phyloP scores from a whole-genome alignment of 805 yeast species.

The Metschnikowia amazonensis region DNA sequence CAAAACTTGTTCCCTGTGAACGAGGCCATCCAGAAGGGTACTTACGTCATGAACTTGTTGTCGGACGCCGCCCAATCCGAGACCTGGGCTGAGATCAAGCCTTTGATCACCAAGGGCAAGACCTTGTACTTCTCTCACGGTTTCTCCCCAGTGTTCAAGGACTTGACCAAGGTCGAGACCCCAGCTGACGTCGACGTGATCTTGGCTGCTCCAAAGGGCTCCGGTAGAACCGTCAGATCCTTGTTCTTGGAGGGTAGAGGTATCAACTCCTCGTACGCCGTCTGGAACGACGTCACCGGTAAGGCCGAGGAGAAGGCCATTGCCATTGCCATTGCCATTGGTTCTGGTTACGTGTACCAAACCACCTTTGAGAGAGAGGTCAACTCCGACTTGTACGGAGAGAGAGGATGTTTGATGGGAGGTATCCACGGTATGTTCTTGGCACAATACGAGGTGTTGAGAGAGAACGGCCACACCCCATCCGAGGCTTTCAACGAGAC shows the following conservation, averaged over 20 bases:
- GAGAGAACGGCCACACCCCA: constrained; percentile 99
- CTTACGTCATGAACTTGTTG: constrained; percentile 93
- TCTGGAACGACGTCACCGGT: constrained; percentile 99
- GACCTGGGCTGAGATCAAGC: constrained; percentile 87
- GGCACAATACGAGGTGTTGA: constrained; percentile 98
- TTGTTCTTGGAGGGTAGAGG: constrained; percentile 99
- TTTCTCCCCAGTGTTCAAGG: constrained; percentile 98
- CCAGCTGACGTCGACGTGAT: constrained; percentile 95
- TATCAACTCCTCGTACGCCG: constrained; percentile 99
- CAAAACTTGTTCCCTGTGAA: constrained; percentile 92
- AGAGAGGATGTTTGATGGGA: constrained; percentile 99
- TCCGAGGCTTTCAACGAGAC: constrained; percentile 99
- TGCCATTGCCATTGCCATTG: constrained; percentile 98
- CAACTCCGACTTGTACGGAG: constrained; percentile 98
- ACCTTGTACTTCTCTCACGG: constrained; percentile 99
- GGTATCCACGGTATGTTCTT: constrained; percentile 99
- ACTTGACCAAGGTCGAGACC: constrained; percentile 92
- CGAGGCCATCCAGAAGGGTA: constrained; percentile 91
- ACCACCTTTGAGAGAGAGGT: constrained; percentile 99
- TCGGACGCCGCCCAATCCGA: constrained; percentile 99
- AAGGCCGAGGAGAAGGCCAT: constrained; percentile 98
- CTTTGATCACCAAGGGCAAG: constrained; percentile 93
- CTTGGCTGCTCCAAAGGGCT: constrained; percentile 99
- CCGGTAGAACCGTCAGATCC: constrained; percentile 99
- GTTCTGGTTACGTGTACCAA: constrained; percentile 99